Base-by-base conservation (phyloP, 176 grass and related monocot genomes). In the Oryza coarctata region DNA sequence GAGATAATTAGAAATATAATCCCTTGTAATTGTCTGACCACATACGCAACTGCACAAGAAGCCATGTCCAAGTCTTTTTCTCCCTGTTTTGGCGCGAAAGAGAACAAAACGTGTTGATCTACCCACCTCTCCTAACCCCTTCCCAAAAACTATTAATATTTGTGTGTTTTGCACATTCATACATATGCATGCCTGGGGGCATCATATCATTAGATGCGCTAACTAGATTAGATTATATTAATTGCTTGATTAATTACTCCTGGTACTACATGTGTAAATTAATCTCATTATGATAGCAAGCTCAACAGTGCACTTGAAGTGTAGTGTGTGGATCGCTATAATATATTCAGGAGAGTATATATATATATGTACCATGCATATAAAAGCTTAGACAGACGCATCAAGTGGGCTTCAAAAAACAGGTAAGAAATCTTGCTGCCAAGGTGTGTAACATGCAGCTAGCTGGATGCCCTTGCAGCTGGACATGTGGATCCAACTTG, bases 251-350 rank as follows among this genome's bases (percentile, higher is more conserved):
- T 18, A 52, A 57, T 20, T 5, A 45, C 71, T 63, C 13, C 5
- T 45, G 8, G 6, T 43, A 61, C 55, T 33, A 61, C 55, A 60
- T 60, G 7, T 60, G 61, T 55, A 61, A 80, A 27, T 39, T 39
- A 39, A 39, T 31, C 61, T 28, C 38, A 49, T 71, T n/a, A 49
- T 85, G 43, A 50, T 30, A 73, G 31, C 68, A 80, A 52, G 60
- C 18, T 80, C 68, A 73, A 86, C 80, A 68, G 84, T 86, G 68
- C 68, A 79, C 68, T 57, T 63, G 57, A 86, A 74, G 84, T 20
- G 25, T 15, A 45, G 23, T 73, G 5, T 23, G 10, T 25, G 55
- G 22, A 11, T 50, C 71, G 6, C 41, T 29, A 22, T 18, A 41
- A 30, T 27, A 65, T 52, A 36, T 76, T 25, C 22, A 22, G 23